Evolutionary conservation across 139 green algal species (phyloP), one percentile per base, ranked within the genome.

Genomic region (Picochlorum sp.): DNA sequence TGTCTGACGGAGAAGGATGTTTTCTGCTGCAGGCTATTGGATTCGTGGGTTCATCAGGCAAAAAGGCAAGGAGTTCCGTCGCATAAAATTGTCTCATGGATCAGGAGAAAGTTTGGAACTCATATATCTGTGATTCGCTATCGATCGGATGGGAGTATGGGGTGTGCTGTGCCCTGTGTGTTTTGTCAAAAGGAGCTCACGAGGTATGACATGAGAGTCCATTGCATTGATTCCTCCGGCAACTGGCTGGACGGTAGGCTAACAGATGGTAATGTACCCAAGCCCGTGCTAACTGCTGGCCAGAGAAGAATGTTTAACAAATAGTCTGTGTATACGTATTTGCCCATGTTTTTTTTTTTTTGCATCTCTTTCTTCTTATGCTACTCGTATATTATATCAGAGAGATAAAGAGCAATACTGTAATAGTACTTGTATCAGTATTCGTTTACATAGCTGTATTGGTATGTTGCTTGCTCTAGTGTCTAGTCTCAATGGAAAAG

Each of bases 91-190:
- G 61, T 70, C 2, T 33, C 55, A 33, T 88, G 81, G 81, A 72
- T 88, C 7, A 68, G 81, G 50, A 75, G 81, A 52, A 88, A 88
- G 70, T 59, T 74, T 20, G 81, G 81, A 28, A 25, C 54, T 0
- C 31, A 73, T 25, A 47, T 88, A 0, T 59, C 56, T 10, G 66
- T 88, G 31, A 73, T 76, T 60, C 74, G 81, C n/a, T 61, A 62
- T 8, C 68, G 70, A 3, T 22, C 39, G 16, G 81, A 88, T 59
- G 81, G 81, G 32, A 72, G 44, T 3, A 67, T 86, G 14, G 81
- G 75, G 45, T 76, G 65, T 55, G 67, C 68, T 30, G 59, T 77
- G 24, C 81, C 78, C 1, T 86, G 81, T 62, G 59, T 88, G 4
- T 47, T 79, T 24, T 88, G 81, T 65, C 63, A 73, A 39, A 43